phyloP scores from a whole-genome alignment of 2,329 filamentous ascomycete genomes.

The Cladophialophora yegresii region DNA sequence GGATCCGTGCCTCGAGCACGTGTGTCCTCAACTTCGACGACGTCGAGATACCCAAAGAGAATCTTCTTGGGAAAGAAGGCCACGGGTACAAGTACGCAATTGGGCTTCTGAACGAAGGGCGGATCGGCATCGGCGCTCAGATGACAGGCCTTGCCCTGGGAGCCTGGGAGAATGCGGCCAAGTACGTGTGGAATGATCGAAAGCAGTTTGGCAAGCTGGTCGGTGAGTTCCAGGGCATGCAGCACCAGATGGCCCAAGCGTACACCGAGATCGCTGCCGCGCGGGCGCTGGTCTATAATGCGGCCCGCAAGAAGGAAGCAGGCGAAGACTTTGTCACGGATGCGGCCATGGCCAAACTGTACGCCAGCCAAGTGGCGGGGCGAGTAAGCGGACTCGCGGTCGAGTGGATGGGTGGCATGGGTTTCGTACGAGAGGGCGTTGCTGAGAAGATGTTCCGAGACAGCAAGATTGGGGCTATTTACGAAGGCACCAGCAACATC shows the following conservation, averaged over 20 bases:
- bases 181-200: conserved; percentile 97
- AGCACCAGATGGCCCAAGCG: conserved; percentile 95
- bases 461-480: conserved; percentile 97
- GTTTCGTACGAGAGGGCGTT: conserved; percentile 91
- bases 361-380: conserved; percentile 87
- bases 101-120: conserved; percentile 86
- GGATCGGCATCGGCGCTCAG: conserved; percentile 96
- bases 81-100: conserved; percentile 99
- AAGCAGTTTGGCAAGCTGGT: conserved; percentile 93
- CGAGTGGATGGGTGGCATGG: conserved; percentile 99
- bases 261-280: conserved; percentile 93
- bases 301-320: conserved; percentile 95
- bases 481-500: conserved; percentile 77
- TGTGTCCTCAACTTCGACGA: conserved; percentile 98
- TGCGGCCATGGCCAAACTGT: conserved; percentile 97
- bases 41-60: conserved; percentile 82
- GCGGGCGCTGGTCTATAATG: conserved; percentile 90
- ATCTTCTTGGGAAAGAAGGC: conserved; percentile 83
- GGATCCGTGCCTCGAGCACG: conserved; percentile 92
- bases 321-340: conserved; percentile 93
- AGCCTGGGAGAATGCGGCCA: conserved; percentile 90
- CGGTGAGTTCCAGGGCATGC: conserved; percentile 98
- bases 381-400: conserved; percentile 81
- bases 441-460: conserved; percentile 98
- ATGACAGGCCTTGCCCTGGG: conserved; percentile 97